These are phyloP conservation scores for Chaetomiaceae sp. DNA, from an alignment of 2,329 filamentous ascomycete species.

Conservation along the genomic window DNA sequence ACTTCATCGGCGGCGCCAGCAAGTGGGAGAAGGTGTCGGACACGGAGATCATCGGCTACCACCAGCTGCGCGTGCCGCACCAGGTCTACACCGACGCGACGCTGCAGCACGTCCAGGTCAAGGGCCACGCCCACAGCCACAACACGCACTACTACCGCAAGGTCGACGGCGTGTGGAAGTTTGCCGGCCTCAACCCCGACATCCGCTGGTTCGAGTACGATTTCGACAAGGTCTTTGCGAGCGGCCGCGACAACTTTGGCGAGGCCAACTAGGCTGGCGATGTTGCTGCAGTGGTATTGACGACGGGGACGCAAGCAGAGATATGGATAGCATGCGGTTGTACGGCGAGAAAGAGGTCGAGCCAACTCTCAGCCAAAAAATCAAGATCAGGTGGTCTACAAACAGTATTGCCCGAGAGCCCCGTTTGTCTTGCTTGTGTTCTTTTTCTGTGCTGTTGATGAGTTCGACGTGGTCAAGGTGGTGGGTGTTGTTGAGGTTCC, in stretches of 20 bases:
- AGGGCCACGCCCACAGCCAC: constrained; percentile 56
- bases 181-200: constrained; percentile 51
- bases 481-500: too few species aligned
- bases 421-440: too few species aligned
- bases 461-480: too few species aligned
- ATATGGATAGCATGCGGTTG: too few species aligned
- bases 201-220: constrained; percentile 56
- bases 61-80: constrained; percentile 59
- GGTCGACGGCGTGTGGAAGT: constrained; percentile 58
- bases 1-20: constrained; percentile 57
- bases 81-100: constrained; percentile 54
- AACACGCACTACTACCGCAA: constrained; percentile 56
- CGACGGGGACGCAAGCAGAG: too few species aligned
- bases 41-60: constrained; percentile 55
- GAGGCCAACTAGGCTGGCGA: constrained; percentile 15
- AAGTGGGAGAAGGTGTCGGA: constrained; percentile 54
- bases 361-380: too few species aligned
- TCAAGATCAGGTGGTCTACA: too few species aligned
- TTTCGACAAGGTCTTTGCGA: constrained; percentile 51
- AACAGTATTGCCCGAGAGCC: too few species aligned
- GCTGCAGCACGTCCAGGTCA: constrained; percentile 46
- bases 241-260: constrained; percentile 37
- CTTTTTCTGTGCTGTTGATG: too few species aligned
- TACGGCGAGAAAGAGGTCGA: too few species aligned
- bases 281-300: neutral